phyloP scores from a whole-genome alignment of 1,284 basidiomycete genomes.

The Paramarasmius palmivorus region DNA sequence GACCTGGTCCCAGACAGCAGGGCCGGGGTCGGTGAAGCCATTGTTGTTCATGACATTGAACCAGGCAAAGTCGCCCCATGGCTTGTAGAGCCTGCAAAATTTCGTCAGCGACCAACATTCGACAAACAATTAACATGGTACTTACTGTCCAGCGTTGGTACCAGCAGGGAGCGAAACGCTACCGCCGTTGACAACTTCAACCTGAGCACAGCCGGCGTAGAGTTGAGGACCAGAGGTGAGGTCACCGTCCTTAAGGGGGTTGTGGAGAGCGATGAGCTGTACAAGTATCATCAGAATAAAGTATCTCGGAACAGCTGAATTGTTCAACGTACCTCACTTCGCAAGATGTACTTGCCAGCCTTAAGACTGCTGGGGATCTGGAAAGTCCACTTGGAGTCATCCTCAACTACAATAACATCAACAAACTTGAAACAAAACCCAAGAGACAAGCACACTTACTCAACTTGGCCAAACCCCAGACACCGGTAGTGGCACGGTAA shows the following conservation, averaged over 20 bases:
- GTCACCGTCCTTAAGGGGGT: constrained; percentile 19
- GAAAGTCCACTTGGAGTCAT: constrained; percentile 22
- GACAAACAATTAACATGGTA: background rate
- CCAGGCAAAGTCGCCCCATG: constrained; percentile 21
- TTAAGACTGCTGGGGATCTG: constrained; percentile 35
- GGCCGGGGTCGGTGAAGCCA: constrained; percentile 19
- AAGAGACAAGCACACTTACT: too few species aligned
- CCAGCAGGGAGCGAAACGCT: constrained; percentile 27
- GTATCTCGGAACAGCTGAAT: too few species aligned
- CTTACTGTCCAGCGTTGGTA: constrained; percentile 23
- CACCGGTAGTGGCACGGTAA: constrained; percentile 17
- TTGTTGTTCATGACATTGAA: constrained; percentile 21
- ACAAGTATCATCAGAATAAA: too few species aligned
- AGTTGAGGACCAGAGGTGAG: constrained; percentile 24
- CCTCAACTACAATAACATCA: too few species aligned
- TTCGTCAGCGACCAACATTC: background rate
- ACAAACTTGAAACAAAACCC: too few species aligned
- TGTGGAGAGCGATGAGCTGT: constrained; percentile 20
- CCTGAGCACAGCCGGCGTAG: constrained; percentile 29
- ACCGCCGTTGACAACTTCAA: constrained; percentile 36
- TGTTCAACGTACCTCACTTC: constrained; percentile 31
- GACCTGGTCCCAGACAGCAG: constrained; percentile 18
- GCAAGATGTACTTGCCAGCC: constrained; percentile 37
- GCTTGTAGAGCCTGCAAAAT: constrained; percentile 17
- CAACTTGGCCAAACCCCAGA: constrained; percentile 24